A percentile compares a stretch with the other conserved stretches of the same genome.
phyloP scores from a whole-genome alignment of 768 basidiomycete species.

The Dentipellis fragilis region DNA sequence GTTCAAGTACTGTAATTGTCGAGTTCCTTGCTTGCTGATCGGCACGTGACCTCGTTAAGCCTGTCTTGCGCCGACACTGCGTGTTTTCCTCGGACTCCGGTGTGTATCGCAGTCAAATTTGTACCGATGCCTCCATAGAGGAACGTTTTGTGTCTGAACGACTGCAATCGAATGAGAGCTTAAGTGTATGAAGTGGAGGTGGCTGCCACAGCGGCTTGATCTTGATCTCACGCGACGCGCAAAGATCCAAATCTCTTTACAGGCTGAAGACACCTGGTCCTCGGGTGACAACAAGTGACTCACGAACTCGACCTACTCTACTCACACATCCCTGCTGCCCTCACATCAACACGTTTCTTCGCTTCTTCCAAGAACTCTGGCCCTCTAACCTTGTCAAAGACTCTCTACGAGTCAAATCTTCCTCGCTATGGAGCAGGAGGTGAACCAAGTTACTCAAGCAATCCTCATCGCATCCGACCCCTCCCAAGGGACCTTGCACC shows the following conservation, averaged over 20 bases:
- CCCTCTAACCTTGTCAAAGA: not conserved
- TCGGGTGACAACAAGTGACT: not conserved
- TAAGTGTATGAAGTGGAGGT: too few species aligned
- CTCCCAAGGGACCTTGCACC: slow-evolving; percentile 58
- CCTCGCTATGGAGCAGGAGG: slow-evolving; percentile 57
- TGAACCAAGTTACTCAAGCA: slow-evolving; percentile 72
- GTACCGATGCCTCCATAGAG: too few species aligned
- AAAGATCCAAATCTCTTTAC: slow-evolving; percentile 1
- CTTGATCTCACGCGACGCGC: slow-evolving; percentile 8
- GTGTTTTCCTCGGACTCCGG: too few species aligned
- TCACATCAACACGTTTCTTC: too few species aligned
- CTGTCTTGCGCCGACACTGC: too few species aligned
- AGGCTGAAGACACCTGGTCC: not conserved
- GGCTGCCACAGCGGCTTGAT: not conserved
- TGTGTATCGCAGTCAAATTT: too few species aligned
- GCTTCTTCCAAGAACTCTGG: not conserved
- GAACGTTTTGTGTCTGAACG: too few species aligned
- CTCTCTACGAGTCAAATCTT: not conserved
- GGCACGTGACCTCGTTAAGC: too few species aligned
- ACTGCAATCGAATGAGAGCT: too few species aligned
- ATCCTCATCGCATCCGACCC: slow-evolving; percentile 85
- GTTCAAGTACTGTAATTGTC: too few species aligned
- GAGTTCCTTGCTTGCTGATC: too few species aligned
- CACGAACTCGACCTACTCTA: not conserved
- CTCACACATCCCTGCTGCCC: too few species aligned